Conservation (phyloP, 2,329 filamentous ascomycete species). For the Aureobasidium sp. region DNA sequence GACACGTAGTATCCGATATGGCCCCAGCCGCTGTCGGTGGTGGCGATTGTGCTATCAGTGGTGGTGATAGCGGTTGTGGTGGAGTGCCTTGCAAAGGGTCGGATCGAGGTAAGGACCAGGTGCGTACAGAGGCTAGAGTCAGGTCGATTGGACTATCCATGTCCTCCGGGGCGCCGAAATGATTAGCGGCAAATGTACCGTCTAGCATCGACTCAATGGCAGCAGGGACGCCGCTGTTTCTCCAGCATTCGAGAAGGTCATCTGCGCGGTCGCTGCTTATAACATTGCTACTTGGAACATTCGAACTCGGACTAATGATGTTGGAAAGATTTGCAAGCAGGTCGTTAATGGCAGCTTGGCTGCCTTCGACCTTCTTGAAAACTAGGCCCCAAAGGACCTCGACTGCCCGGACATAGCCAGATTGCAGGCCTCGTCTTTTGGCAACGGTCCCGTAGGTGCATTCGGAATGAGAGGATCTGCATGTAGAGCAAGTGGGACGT, state of each 20-base stretch:
- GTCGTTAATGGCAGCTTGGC: constrained; percentile 28
- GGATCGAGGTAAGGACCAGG: constrained; percentile 50
- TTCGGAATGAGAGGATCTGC: constrained; percentile 51
- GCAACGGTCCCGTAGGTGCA: constrained; percentile 67
- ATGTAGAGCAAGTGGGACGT: constrained; percentile 59
- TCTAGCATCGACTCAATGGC: background rate
- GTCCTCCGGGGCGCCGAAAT: background rate
- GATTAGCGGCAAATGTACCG: background rate
- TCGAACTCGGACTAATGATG: constrained; percentile 16
- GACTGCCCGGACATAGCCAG: constrained; percentile 69
- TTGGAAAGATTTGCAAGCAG: background rate
- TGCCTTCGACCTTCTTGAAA: constrained; percentile 52
- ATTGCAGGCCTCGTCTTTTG: constrained; percentile 70
- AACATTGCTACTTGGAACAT: constrained; percentile 37
- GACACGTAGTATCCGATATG: background rate
- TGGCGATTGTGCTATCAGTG: background rate
- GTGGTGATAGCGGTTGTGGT: background rate
- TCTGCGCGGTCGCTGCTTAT: background rate
- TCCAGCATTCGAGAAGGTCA: background rate
- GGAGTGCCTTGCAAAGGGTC: constrained; percentile 28
- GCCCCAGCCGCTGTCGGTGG: background rate
- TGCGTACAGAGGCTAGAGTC: background rate
- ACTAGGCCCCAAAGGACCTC: constrained; percentile 61
- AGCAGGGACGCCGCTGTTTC: background rate
- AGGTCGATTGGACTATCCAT: background rate